A percentile compares a stretch with the other conserved stretches of the same genome.
phyloP scores from a whole-genome alignment of 176 grass and related monocot species.

The Hsuehochloa calcarea region DNA sequence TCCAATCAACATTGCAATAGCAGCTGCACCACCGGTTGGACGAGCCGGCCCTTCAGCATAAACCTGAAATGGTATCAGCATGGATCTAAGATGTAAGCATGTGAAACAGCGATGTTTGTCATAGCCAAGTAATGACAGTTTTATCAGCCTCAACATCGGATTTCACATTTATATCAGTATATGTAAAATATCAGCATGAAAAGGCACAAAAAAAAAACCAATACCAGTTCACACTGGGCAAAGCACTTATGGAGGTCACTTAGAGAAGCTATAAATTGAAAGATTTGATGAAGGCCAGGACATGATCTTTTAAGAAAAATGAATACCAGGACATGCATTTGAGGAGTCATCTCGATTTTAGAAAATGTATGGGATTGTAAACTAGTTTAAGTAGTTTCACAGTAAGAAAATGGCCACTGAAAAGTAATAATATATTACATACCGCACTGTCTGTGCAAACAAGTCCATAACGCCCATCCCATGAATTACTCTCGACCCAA shows the following conservation, averaged over 20 bases:
- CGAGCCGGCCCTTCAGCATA: slow-evolving; percentile 80
- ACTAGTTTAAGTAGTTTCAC: neutral
- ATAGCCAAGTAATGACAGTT: neutral
- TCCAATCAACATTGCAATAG: slow-evolving; percentile 84
- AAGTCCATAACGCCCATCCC: slow-evolving; percentile 76
- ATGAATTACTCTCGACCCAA: slow-evolving; percentile 79
- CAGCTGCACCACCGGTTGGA: slow-evolving; percentile 74
- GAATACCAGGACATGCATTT: neutral
- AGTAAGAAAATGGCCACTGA: neutral
- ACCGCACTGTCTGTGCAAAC: slow-evolving; percentile 86
- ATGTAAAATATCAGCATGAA: neutral
- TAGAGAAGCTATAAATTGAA: neutral
- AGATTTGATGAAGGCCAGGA: neutral
- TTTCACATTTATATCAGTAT: neutral
- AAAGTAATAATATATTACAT: neutral
- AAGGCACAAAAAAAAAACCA: neutral
- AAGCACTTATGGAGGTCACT: neutral
- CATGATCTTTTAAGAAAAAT: neutral
- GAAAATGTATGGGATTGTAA: neutral
- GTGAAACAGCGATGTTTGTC: neutral
- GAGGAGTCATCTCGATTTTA: neutral
- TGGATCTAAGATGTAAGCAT: slow-evolving; percentile 2
- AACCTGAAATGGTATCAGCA: slow-evolving; percentile 41
- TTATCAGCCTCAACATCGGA: neutral
- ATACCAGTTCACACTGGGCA: neutral